A percentile compares a stretch with the other conserved stretches of the same genome.
phyloP scores from a whole-genome alignment of 768 basidiomycete genomes.

The Tricholomella constricta region DNA sequence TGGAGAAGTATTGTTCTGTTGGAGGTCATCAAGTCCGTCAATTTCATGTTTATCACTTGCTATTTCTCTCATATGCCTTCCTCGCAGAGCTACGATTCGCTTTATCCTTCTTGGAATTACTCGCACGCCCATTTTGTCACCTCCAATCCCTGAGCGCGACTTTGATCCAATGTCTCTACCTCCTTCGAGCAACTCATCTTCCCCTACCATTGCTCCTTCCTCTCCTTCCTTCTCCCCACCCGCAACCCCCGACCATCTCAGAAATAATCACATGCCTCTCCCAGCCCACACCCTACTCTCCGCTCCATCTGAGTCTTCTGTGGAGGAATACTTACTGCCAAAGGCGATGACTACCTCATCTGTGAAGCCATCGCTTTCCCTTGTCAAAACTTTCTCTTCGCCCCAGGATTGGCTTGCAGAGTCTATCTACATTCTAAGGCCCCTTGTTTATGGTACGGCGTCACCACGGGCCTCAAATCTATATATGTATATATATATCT shows the following conservation, averaged over 20 bases:
- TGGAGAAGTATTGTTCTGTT: slow-evolving; percentile 81
- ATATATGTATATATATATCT: slow-evolving; percentile 11
- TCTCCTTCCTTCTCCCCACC: slow-evolving; percentile 57
- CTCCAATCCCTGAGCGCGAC: slow-evolving; percentile 86
- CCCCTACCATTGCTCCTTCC: slow-evolving; percentile 63
- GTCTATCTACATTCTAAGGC: slow-evolving; percentile 67
- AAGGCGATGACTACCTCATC: slow-evolving; percentile 75
- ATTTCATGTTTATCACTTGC: background rate
- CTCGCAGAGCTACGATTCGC: slow-evolving; percentile 69
- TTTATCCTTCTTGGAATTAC: slow-evolving; percentile 75
- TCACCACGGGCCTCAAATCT: background rate
- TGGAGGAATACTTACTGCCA: slow-evolving; percentile 82
- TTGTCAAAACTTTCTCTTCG: slow-evolving; percentile 61
- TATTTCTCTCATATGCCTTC: slow-evolving; percentile 14
- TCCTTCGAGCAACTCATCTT: slow-evolving; percentile 50
- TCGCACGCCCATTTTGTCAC: slow-evolving; percentile 70
- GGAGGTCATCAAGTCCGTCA: slow-evolving; percentile 83
- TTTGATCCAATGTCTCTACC: slow-evolving; percentile 75
- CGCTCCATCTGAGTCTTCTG: slow-evolving; percentile 53
- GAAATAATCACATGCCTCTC: slow-evolving; percentile 73
- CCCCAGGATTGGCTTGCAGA: slow-evolving; percentile 79
- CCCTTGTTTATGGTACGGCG: slow-evolving; percentile 71
- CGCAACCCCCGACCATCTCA: slow-evolving; percentile 76
- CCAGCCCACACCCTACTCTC: slow-evolving; percentile 65
- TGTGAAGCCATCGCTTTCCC: slow-evolving; percentile 69